Percentiles rank a stretch among this genome's conserved stretches.
These are phyloP conservation scores for Yamadazyma endophytica DNA, from an alignment of 805 yeast species.

Conservation along the genomic window DNA sequence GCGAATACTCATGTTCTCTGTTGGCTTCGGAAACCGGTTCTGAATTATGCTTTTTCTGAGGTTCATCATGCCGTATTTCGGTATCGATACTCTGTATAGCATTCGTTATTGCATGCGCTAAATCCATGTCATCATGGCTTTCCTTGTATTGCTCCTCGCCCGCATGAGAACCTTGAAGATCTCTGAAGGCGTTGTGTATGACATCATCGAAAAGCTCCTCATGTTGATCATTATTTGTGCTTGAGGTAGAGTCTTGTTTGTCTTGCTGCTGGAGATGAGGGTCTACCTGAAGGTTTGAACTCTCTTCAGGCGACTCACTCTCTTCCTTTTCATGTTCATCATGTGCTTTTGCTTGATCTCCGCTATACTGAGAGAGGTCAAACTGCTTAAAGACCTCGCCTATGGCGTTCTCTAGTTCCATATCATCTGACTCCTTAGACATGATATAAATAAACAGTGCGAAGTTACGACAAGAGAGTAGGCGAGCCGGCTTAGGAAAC, in stretches of 20 bases:
- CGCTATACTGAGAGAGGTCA: slow-evolving; percentile 11
- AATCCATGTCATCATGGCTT: slow-evolving; percentile 7
- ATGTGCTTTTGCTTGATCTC: slow-evolving; percentile 1
- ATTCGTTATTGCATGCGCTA: slow-evolving; percentile 11
- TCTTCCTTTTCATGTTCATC: slow-evolving; percentile 2
- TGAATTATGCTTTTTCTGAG: not conserved
- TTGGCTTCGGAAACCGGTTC: not conserved
- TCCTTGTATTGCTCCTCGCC: slow-evolving; percentile 2
- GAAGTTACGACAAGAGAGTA: not conserved
- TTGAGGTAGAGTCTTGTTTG: too few relatives aligned
- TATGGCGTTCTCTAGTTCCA: slow-evolving; percentile 30
- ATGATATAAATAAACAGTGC: slow-evolving; percentile 6
- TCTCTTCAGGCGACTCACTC: not conserved
- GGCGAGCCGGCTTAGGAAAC: not conserved
- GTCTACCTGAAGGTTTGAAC: too few relatives aligned
- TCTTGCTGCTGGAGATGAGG: slow-evolving; percentile 1
- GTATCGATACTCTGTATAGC: slow-evolving; percentile 11
- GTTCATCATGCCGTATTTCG: slow-evolving; percentile 6
- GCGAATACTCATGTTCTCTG: slow-evolving; percentile 6
- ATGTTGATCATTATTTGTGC: slow-evolving; percentile 3
- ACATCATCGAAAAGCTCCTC: slow-evolving; percentile 21
- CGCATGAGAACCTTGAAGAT: slow-evolving; percentile 6
- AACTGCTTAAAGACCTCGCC: slow-evolving; percentile 36
- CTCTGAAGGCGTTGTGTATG: slow-evolving; percentile 25
- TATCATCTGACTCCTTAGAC: slow-evolving; percentile 10